A percentile compares a stretch with the other conserved stretches of the same genome.
These are phyloP conservation scores for Cercospora sp. DNA, from an alignment of 2,329 filamentous ascomycete genomes.

Conservation along the genomic window DNA sequence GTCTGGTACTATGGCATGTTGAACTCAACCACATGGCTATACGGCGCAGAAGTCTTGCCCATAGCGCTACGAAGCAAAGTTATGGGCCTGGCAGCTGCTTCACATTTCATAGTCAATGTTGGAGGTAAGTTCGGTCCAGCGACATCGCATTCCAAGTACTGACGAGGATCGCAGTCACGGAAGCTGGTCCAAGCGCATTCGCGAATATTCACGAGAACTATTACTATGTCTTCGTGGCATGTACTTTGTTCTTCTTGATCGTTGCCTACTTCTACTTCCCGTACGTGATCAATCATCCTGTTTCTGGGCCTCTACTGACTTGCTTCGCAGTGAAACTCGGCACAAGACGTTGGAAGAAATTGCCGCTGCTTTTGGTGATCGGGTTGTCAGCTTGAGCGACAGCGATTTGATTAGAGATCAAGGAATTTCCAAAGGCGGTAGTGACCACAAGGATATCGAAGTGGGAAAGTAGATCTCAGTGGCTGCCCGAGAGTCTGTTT, in stretches of 20 bases:
- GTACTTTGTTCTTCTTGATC: conserved; percentile 53
- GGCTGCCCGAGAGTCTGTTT: not conserved
- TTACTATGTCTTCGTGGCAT: conserved; percentile 61
- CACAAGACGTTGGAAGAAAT: conserved; percentile 38
- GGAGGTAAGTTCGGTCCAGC: conserved; percentile 14
- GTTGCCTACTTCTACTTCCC: conserved; percentile 59
- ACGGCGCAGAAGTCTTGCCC: conserved; percentile 57
- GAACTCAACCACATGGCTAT: conserved; percentile 38
- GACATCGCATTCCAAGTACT: not conserved
- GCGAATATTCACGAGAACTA: conserved; percentile 60
- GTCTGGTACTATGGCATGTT: conserved; percentile 47
- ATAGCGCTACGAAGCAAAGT: conserved; percentile 56
- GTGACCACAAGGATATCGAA: conserved; percentile 4
- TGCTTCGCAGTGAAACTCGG: conserved; percentile 29
- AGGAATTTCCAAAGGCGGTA: conserved; percentile 29
- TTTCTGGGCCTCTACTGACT: conserved; percentile 9
- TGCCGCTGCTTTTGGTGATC: conserved; percentile 37
- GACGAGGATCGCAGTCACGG: conserved; percentile 26
- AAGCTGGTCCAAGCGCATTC: conserved; percentile 55
- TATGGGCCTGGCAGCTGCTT: conserved; percentile 56
- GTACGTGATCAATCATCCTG: not conserved
- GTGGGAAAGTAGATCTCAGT: not conserved
- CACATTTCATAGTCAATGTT: conserved; percentile 47
- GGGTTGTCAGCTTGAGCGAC: conserved; percentile 35
- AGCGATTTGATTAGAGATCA: conserved; percentile 29